Percentiles rank a stretch among this genome's conserved stretches.
Evolutionary conservation across 192 early-diverging fungal species (phyloP).

Genomic region (Rhizophagus sp.): DNA sequence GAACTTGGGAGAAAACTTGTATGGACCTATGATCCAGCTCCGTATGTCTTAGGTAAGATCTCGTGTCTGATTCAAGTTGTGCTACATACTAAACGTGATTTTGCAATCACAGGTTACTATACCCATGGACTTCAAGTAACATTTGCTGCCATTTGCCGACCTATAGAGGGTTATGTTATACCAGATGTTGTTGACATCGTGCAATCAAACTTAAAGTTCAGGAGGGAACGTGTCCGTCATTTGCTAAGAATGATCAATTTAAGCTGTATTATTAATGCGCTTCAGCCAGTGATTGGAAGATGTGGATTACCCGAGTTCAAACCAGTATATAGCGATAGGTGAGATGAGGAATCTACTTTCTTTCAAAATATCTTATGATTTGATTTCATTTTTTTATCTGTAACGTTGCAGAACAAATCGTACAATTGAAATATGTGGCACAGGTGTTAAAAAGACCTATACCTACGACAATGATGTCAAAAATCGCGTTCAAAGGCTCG

Average conservation of each 20-base stretch:
- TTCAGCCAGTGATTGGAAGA: not conserved
- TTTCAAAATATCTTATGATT: not conserved
- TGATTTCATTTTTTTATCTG: not conserved
- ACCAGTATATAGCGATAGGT: not conserved
- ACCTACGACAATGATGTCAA: not conserved
- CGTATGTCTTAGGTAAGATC: conserved; percentile 11
- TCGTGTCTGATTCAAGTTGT: not conserved
- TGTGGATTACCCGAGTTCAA: not conserved
- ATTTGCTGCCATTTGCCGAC: not conserved
- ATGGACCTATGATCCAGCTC: conserved; percentile 7
- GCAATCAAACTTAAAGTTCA: not conserved
- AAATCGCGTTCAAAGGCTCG: not conserved
- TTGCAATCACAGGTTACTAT: conserved; percentile 11
- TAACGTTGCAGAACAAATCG: not conserved
- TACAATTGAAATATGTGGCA: not conserved
- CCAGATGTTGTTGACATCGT: conserved; percentile 2
- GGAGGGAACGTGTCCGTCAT: not conserved
- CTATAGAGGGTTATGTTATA: not conserved
- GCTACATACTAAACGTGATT: no score
- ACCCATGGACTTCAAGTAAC: not conserved
- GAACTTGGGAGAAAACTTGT: not conserved
- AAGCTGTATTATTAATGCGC: not conserved
- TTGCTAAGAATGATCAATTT: not conserved
- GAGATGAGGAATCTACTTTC: not conserved
- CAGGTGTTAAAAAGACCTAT: conserved; percentile 14